Conservation (phyloP, 768 basidiomycete genomes). For the Suillus variegatus region DNA sequence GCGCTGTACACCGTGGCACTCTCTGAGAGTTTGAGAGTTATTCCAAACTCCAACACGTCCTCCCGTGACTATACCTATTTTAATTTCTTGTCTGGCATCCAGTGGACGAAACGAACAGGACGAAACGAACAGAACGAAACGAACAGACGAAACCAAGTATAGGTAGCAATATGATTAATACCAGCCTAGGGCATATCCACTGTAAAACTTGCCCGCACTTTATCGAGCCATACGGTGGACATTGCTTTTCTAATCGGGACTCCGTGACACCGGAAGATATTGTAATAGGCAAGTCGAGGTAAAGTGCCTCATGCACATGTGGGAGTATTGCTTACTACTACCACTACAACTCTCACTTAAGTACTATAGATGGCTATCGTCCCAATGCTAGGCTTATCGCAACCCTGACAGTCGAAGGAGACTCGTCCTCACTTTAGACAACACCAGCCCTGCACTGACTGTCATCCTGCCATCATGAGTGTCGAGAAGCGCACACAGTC, state of each 20-base stretch:
- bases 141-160: background rate
- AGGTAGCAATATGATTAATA: background rate
- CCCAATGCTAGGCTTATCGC: background rate
- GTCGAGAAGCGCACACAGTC: slow-evolving; percentile 44
- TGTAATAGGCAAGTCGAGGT: background rate
- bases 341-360: background rate
- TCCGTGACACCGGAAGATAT: background rate
- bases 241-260: background rate
- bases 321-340: background rate
- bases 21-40: background rate
- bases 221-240: background rate
- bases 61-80: background rate
- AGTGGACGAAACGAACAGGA: background rate
- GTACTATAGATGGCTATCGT: background rate
- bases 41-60: background rate
- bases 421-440: background rate
- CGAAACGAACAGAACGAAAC: too few relatives aligned
- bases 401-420: background rate
- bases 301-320: background rate
- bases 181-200: background rate
- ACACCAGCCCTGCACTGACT: background rate
- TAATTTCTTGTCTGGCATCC: background rate
- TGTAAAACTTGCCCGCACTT: background rate
- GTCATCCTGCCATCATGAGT: slow-evolving; percentile 19
- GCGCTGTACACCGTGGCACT: background rate